A percentile compares a stretch with the other conserved stretches of the same genome.
Conservation (phyloP, 352 stramenopile genomes). For the Globisporangium splendens region DNA sequence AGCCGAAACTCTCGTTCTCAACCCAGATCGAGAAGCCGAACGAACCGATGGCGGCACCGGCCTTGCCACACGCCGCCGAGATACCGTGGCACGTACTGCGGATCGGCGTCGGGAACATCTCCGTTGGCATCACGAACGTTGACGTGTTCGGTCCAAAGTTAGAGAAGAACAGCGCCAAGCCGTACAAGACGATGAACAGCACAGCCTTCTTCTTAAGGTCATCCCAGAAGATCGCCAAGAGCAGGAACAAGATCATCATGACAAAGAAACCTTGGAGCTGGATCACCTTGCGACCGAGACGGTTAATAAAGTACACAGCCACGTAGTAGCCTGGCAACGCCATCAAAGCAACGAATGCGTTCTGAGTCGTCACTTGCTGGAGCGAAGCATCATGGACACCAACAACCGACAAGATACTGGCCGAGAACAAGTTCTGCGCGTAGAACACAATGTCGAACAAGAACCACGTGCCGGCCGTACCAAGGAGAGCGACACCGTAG, state of each 20-base stretch:
- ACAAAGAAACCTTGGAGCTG: slow-evolving; percentile 65
- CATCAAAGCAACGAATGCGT: too few species aligned
- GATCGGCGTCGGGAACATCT: slow-evolving; percentile 41
- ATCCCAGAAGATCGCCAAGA: slow-evolving; percentile 55
- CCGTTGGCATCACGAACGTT: slow-evolving; percentile 87
- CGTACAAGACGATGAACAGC: slow-evolving; percentile 70
- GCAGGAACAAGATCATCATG: slow-evolving; percentile 60
- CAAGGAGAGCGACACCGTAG: slow-evolving; percentile 51
- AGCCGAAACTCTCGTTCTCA: too few species aligned
- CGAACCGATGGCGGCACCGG: too few species aligned
- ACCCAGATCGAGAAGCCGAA: too few species aligned
- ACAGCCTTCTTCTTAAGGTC: slow-evolving; percentile 34
- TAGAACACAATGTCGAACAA: slow-evolving; percentile 83
- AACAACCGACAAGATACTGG: neutral
- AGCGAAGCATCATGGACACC: too few species aligned
- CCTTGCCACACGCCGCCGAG: too few species aligned
- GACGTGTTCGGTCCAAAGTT: slow-evolving; percentile 87
- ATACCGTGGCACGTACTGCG: slow-evolving; percentile 15
- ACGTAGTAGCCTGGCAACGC: slow-evolving; percentile 8
- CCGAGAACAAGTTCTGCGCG: slow-evolving; percentile 70
- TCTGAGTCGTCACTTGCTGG: slow-evolving; percentile 21
- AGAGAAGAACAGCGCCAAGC: slow-evolving; percentile 73
- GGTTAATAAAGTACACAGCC: slow-evolving; percentile 58
- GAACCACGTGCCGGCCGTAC: slow-evolving; percentile 75
- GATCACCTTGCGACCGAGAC: slow-evolving; percentile 61